A percentile compares a stretch with the other conserved stretches of the same genome.
These are phyloP conservation scores for Asterella californica DNA, from an alignment of 225 moss, liverwort and hornwort genomes.

Conservation along the genomic window DNA sequence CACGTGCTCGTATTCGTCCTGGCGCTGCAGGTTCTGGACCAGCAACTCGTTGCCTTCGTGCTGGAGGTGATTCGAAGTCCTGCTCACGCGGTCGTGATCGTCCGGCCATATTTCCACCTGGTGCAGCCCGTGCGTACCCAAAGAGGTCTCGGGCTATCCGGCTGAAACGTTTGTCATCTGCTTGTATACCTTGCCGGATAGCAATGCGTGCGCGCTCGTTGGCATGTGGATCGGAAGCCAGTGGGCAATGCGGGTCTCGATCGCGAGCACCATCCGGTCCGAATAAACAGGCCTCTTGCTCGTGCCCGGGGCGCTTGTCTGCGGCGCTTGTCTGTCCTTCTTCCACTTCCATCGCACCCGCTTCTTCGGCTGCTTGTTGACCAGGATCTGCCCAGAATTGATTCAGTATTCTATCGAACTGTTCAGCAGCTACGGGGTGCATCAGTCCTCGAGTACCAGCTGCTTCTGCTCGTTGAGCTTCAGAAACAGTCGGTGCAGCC, in stretches of 20 bases:
- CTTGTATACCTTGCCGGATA: not conserved
- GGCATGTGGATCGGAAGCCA: not conserved
- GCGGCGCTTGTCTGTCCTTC: not conserved
- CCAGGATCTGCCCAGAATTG: slow-evolving; percentile 12
- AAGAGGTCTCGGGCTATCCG: not conserved
- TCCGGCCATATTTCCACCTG: not conserved
- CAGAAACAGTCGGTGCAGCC: not conserved
- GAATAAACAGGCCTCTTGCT: not conserved
- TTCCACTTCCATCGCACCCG: not conserved
- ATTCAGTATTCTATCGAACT: not conserved
- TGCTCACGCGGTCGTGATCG: not conserved
- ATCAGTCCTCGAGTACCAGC: not conserved
- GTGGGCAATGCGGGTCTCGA: not conserved
- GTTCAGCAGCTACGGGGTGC: not conserved
- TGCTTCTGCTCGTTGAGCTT: not conserved
- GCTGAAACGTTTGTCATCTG: not conserved
- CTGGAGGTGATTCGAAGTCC: not conserved
- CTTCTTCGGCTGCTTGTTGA: not conserved
- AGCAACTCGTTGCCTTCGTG: not conserved
- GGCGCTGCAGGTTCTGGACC: too few species aligned
- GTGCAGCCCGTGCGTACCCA: not conserved
- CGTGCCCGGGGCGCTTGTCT: not conserved
- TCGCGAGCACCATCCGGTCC: not conserved
- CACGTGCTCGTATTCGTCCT: not conserved
- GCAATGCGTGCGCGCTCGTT: not conserved